Conservation (phyloP, 2,329 filamentous ascomycete genomes). For the Penicillium sp. region DNA sequence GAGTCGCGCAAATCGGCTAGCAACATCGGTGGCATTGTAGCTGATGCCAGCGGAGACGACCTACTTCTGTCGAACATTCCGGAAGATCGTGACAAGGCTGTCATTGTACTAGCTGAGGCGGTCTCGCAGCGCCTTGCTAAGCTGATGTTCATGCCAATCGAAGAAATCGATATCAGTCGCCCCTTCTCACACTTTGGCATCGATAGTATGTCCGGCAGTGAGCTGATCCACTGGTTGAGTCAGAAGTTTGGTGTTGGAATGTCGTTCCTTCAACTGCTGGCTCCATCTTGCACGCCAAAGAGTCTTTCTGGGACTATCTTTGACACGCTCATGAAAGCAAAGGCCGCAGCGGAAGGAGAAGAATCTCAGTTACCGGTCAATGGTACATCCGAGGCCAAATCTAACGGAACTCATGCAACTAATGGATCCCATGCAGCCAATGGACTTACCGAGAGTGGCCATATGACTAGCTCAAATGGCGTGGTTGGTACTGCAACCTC, state of each 20-base stretch:
- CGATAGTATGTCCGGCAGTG: conserved; percentile 5
- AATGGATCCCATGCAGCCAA: background rate
- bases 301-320: conserved; percentile 3
- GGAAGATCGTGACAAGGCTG: background rate
- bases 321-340: background rate
- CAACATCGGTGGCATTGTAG: background rate
- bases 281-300: conserved; percentile 1
- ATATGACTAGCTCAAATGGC: background rate
- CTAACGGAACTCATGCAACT: background rate
- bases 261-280: conserved; percentile 2
- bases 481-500: background rate
- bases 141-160: conserved; percentile 1
- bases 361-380: background rate
- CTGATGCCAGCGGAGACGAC: background rate
- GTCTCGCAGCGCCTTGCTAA: conserved; percentile 2
- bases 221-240: conserved; percentile 3
- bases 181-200: conserved; percentile 5
- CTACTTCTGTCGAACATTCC: background rate
- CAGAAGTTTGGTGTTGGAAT: conserved; percentile 4
- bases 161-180: conserved; percentile 1
- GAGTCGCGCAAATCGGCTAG: background rate
- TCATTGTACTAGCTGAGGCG: background rate
- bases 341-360: background rate
- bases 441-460: background rate
- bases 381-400: background rate